Percentiles rank a stretch among this genome's conserved stretches.
Evolutionary conservation across 805 yeast genomes (phyloP).

Genomic region (Hanseniaspora vineae): DNA sequence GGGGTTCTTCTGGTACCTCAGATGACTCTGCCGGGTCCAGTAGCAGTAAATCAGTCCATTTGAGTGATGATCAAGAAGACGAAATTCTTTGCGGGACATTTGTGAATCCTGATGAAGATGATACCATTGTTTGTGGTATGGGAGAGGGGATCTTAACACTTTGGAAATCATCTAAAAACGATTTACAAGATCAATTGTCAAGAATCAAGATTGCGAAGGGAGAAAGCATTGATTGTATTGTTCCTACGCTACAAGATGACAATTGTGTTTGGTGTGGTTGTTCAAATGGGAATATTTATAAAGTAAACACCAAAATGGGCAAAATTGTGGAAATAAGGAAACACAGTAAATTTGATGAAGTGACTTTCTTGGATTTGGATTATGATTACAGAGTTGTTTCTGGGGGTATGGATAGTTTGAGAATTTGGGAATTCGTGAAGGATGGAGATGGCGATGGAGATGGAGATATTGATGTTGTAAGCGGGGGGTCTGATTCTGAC

Average conservation of each 20-base stretch:
- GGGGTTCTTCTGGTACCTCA: constrained; percentile 2
- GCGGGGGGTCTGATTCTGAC: constrained; percentile 4
- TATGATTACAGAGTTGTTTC: constrained; percentile 64
- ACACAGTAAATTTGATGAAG: constrained; percentile 66
- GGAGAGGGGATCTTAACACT: constrained; percentile 81
- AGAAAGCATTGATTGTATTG: constrained; percentile 61
- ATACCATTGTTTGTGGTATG: constrained; percentile 68
- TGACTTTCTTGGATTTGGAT: constrained; percentile 65
- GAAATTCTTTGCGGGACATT: constrained; percentile 70
- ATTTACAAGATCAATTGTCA: constrained; percentile 63
- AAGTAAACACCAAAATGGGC: constrained; percentile 54
- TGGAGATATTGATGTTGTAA: constrained; percentile 8
- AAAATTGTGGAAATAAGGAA: constrained; percentile 49
- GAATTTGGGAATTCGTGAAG: constrained; percentile 52
- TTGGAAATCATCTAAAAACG: constrained; percentile 68
- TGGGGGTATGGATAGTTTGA: constrained; percentile 73
- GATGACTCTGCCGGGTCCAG: too few relatives aligned
- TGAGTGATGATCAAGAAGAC: constrained; percentile 86
- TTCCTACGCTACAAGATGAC: constrained; percentile 35
- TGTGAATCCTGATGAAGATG: constrained; percentile 50
- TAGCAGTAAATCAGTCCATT: constrained; percentile 34
- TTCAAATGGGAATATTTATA: constrained; percentile 59
- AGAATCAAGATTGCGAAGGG: constrained; percentile 57
- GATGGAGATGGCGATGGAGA: constrained; percentile 20
- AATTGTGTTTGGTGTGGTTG: constrained; percentile 65